A percentile compares a stretch with the other conserved stretches of the same genome.
These are phyloP conservation scores for Phaffia tasmanica DNA, from an alignment of 768 basidiomycete genomes.

Conservation along the genomic window DNA sequence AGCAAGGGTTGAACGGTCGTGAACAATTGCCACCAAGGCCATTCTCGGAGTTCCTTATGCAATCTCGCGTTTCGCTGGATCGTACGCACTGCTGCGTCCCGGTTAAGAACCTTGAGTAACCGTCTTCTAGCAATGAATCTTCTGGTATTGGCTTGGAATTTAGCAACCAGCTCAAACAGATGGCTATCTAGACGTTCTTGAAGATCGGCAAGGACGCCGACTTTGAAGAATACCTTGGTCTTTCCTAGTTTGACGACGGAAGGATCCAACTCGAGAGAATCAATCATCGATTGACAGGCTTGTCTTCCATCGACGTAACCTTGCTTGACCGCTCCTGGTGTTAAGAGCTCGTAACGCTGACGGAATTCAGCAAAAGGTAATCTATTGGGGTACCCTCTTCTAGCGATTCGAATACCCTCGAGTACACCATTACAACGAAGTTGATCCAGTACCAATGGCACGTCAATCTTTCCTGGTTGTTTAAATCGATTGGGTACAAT, in stretches of 20 bases:
- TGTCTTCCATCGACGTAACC: slow-evolving; percentile 98
- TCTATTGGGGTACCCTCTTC: slow-evolving; percentile 92
- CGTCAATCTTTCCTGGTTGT: slow-evolving; percentile 80
- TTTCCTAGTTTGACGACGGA: slow-evolving; percentile 79
- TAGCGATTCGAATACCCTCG: slow-evolving; percentile 94
- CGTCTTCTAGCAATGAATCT: slow-evolving; percentile 78
- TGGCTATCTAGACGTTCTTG: slow-evolving; percentile 82
- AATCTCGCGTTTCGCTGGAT: slow-evolving; percentile 89
- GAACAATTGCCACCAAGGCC: slow-evolving; percentile 99
- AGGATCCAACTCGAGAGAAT: slow-evolving; percentile 75
- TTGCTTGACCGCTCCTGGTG: slow-evolving; percentile 79
- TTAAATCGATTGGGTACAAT: slow-evolving; percentile 91
- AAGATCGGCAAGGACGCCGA: slow-evolving; percentile 87
- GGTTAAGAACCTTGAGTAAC: slow-evolving; percentile 87
- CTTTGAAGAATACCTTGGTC: slow-evolving; percentile 98
- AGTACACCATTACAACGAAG: slow-evolving; percentile 96
- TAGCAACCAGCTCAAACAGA: slow-evolving; percentile 79
- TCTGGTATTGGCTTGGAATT: slow-evolving; percentile 72
- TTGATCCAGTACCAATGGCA: slow-evolving; percentile 90
- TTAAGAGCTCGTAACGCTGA: slow-evolving; percentile 89
- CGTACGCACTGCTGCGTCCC: slow-evolving; percentile 77
- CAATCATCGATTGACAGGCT: slow-evolving; percentile 82
- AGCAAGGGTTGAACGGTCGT: slow-evolving; percentile 90
- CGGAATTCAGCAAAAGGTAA: slow-evolving; percentile 95
- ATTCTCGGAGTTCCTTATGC: slow-evolving; percentile 78